Percentiles rank a stretch among this genome's conserved stretches.
These are phyloP conservation scores for Diplodia mutila DNA, from an alignment of 2,329 filamentous ascomycete genomes.

Conservation along the genomic window DNA sequence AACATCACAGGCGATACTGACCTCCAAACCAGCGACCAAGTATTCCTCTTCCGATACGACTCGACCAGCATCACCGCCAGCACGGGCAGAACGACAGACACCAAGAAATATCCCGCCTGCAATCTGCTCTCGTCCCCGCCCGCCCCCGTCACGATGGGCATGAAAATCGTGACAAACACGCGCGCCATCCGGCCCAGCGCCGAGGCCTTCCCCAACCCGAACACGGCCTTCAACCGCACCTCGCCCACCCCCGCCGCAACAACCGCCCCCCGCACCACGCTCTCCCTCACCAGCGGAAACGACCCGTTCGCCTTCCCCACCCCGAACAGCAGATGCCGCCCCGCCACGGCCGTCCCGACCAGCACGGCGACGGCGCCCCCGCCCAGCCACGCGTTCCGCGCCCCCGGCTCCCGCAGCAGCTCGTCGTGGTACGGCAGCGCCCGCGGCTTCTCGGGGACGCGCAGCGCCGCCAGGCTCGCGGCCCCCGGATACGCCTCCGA, in stretches of 20 bases:
- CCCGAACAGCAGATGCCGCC: background rate
- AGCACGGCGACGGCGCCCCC: background rate
- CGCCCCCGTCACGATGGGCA: background rate
- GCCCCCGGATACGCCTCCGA: conserved; percentile 4
- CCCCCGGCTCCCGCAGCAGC: background rate
- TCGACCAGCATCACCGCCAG: background rate
- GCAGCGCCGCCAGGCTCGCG: background rate
- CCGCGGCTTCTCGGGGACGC: background rate
- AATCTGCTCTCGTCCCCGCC: background rate
- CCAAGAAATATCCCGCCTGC: background rate
- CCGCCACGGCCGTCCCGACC: background rate
- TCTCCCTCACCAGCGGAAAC: background rate
- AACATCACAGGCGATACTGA: too few species aligned
- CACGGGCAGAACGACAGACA: background rate
- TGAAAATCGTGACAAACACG: background rate
- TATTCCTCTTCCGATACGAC: background rate
- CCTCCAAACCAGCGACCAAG: conserved; percentile 1
- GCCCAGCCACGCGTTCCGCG: background rate
- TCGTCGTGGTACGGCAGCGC: background rate
- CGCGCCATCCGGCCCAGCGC: background rate
- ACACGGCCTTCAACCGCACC: background rate
- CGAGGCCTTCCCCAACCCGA: background rate
- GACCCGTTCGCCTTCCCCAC: background rate
- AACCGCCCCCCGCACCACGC: background rate
- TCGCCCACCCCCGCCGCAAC: background rate